Conservation (phyloP, 2,329 filamentous ascomycete genomes). For the Talaromyces sp. region DNA sequence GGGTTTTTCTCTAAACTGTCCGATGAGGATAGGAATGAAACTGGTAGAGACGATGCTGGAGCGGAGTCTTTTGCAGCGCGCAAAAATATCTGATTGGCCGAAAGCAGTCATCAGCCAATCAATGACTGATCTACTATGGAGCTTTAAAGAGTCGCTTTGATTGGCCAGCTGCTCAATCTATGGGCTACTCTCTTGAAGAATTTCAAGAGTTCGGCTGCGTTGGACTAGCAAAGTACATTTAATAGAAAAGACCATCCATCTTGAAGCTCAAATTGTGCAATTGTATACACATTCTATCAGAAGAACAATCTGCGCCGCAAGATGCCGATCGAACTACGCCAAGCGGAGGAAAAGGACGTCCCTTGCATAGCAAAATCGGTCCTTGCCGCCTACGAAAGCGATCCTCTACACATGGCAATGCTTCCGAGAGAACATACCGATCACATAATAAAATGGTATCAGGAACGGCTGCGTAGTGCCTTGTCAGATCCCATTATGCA, state of each 20-base stretch:
- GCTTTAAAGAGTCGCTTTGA: background rate
- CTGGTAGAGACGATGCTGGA: too few relatives aligned
- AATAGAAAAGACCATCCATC: background rate
- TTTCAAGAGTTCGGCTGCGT: background rate
- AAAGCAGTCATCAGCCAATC: background rate
- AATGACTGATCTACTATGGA: background rate
- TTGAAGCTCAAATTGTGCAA: background rate
- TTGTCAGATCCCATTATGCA: background rate
- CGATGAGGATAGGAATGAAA: too few relatives aligned
- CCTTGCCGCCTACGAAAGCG: background rate
- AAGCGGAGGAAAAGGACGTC: background rate
- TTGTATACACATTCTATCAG: too few relatives aligned
- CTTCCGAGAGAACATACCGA: background rate
- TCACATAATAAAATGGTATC: background rate
- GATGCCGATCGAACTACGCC: background rate
- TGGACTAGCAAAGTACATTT: background rate
- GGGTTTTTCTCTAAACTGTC: background rate
- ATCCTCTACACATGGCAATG: background rate
- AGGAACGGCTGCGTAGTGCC: background rate
- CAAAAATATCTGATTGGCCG: constrained; percentile 12
- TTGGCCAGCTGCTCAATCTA: background rate
- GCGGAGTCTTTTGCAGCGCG: background rate
- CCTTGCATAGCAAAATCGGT: background rate
- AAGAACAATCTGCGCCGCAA: background rate
- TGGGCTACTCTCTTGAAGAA: background rate